Evolutionary conservation across 495 filamentous ascomycete genomes (phyloP).

Genomic region (Pyrenula aspistea): DNA sequence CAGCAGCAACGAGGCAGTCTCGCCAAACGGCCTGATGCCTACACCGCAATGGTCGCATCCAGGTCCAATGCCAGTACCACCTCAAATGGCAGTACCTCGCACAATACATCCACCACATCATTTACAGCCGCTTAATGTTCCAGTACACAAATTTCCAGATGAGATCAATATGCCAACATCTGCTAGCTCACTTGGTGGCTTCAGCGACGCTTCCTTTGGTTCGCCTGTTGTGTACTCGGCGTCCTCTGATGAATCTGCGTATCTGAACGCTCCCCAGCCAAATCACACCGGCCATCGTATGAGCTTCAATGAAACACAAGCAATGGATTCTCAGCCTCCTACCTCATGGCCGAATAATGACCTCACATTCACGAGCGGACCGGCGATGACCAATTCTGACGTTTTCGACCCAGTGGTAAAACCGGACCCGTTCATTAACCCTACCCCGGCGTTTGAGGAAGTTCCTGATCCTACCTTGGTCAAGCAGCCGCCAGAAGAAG

Average conservation of each 20-base stretch:
- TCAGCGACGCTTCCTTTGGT: slow-evolving; percentile 28
- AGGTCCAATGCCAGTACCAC: slow-evolving; percentile 1
- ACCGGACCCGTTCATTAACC: background rate
- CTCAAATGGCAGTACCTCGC: slow-evolving; percentile 11
- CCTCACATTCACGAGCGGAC: background rate
- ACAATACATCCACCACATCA: background rate
- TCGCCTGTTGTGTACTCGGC: slow-evolving; percentile 13
- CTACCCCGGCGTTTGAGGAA: background rate
- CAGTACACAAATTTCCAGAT: slow-evolving; percentile 20
- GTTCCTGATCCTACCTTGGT: background rate
- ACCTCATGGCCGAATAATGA: background rate
- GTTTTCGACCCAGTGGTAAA: background rate
- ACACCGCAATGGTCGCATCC: background rate
- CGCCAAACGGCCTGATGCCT: background rate
- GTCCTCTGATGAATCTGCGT: background rate
- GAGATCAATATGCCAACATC: slow-evolving; percentile 26
- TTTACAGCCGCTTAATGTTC: slow-evolving; percentile 27
- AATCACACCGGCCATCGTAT: background rate
- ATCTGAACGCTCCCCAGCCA: slow-evolving; percentile 20
- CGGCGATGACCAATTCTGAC: background rate
- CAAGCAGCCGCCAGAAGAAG: background rate
- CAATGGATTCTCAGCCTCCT: background rate
- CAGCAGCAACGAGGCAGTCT: slow-evolving; percentile 5
- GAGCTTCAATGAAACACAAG: slow-evolving; percentile 9
- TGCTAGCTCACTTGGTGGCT: slow-evolving; percentile 26